phyloP scores from a whole-genome alignment of 768 basidiomycete genomes.

The Solioccasus polychromus region DNA sequence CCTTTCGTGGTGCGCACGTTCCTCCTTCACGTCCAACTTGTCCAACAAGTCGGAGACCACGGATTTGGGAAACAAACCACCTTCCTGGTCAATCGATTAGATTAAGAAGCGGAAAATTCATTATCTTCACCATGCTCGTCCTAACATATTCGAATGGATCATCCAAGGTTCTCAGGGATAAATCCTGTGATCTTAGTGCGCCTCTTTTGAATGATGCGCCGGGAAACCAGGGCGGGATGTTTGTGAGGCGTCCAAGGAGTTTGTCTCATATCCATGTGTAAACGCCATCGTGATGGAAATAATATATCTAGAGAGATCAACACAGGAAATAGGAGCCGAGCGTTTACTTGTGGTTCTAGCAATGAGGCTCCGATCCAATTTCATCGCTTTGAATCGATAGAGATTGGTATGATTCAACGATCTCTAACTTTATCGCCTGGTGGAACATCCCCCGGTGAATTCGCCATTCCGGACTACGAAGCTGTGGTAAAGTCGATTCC shows the following conservation, averaged over 20 bases:
- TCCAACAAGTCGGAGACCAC: conserved; percentile 30
- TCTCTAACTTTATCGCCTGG: conserved; percentile 24
- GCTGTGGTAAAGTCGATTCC: conserved; percentile 29
- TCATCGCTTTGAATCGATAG: conserved; percentile 21
- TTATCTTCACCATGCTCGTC: conserved; percentile 22
- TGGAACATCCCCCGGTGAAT: conserved; percentile 28
- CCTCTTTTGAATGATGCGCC: conserved; percentile 29
- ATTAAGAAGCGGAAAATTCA: background rate
- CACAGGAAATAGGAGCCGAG: too few relatives aligned
- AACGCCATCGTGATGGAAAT: conserved; percentile 30
- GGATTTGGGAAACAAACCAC: conserved; percentile 24
- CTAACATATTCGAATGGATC: conserved; percentile 29
- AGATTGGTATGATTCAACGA: conserved; percentile 19
- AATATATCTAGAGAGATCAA: conserved; percentile 24
- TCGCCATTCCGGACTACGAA: conserved; percentile 28
- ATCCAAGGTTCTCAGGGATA: conserved; percentile 23
- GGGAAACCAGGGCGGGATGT: conserved; percentile 30
- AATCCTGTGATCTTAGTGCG: conserved; percentile 23
- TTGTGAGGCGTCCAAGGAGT: conserved; percentile 26
- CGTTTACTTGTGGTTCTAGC: too few relatives aligned
- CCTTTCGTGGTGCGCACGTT: conserved; percentile 17
- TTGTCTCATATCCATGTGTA: conserved; percentile 29
- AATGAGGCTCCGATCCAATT: conserved; percentile 18
- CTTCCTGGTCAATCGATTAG: conserved; percentile 15
- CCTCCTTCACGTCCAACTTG: conserved; percentile 15